These are phyloP conservation scores for Mycena indigotica DNA, from an alignment of 768 basidiomycete species.

Conservation along the genomic window DNA sequence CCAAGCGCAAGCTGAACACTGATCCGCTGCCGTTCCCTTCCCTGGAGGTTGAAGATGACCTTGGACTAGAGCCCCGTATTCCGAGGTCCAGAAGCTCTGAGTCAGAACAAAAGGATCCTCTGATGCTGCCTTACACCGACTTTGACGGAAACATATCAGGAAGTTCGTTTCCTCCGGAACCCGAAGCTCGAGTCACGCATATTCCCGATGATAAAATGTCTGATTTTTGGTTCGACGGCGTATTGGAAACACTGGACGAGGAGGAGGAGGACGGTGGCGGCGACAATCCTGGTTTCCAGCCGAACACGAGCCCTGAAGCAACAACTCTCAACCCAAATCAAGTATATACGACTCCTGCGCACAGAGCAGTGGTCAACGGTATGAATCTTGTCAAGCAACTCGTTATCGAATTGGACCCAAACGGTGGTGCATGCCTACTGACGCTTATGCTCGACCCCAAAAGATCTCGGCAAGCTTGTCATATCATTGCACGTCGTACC, in stretches of 20 bases:
- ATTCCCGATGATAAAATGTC: not conserved
- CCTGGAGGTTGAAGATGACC: too few species aligned
- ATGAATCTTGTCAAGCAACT: not conserved
- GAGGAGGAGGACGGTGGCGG: not conserved
- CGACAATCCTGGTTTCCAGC: too few species aligned
- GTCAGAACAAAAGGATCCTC: not conserved
- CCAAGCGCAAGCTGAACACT: too few species aligned
- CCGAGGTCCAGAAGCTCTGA: not conserved
- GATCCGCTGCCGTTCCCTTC: too few species aligned
- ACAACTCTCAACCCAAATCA: not conserved
- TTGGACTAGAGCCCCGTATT: not conserved
- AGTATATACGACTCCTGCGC: not conserved
- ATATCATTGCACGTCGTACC: not conserved
- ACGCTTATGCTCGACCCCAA: not conserved
- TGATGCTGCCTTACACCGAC: not conserved
- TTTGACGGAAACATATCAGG: not conserved
- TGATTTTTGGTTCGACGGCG: not conserved
- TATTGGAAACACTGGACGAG: not conserved
- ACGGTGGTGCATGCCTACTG: not conserved
- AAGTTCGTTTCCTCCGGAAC: not conserved
- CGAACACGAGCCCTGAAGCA: too few species aligned
- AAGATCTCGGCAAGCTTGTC: not conserved
- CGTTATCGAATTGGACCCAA: not conserved
- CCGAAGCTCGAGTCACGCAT: not conserved
- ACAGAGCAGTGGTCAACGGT: not conserved